Base-by-base conservation (phyloP, 805 yeast species). In the Candida pini region DNA sequence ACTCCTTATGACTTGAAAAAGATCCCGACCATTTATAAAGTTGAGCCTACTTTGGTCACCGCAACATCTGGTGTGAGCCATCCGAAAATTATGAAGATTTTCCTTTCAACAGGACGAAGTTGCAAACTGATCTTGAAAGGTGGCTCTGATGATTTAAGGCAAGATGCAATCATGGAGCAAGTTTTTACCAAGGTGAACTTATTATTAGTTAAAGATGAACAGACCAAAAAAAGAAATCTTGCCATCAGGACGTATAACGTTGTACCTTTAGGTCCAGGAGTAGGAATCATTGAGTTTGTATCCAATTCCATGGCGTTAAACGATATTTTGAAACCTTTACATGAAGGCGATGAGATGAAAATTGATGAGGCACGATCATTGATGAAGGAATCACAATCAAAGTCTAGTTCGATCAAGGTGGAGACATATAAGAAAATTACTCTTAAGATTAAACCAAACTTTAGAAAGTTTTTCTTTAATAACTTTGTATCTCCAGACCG, bases 101-200 rank as follows among this genome's bases (percentile, higher is more conserved):
- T 30, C 0, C 57, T 79, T 12, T 66, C 78, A 0, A 71, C 77
- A 48, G 97, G 97, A 0, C 43, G 56, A 0, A 48, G 38, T 0
- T 80, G 74, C 39, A 74, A 66, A 36, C 69, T 81, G 52, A 63
- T 92, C 14, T 61, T 89, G 44, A 92, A 92, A 53, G 86, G 86
- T 18, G 88, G 95, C 5, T 71, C 85, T 8, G 98, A 92, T 60
- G 98, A 92, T 59, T 63, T 92, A 34, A 65, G 97, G 33, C 98
- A 94, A 59, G 99, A 92, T 60, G 84, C 95, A 0, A 86, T 92
- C 37, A 94, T 92, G 98, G 94, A 90, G 55, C 97, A 92, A 54
- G 97, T 90, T 2, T 92, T 94, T 56, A 81, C 72, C 15, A 85
- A 88, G 49, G 96, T 88, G 12, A 88, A 89, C 50, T 58, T 65